phyloP scores from a whole-genome alignment of 495 filamentous ascomycete species.

The Xylaria grammica region DNA sequence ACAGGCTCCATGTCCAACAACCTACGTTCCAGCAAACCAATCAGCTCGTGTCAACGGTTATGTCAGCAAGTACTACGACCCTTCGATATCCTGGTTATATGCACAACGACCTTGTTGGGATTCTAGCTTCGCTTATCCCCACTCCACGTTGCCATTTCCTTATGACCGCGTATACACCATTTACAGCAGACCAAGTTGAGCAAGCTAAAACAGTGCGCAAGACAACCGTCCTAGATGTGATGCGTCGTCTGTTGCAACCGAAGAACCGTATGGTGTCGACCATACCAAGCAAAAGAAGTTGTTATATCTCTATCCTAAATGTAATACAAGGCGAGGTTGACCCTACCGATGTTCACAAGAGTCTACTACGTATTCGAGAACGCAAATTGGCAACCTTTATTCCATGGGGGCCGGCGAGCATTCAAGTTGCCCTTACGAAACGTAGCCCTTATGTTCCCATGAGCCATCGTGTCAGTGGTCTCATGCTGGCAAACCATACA shows the following conservation, averaged over 20 bases:
- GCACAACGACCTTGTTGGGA: conserved; percentile 98
- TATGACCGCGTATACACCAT: conserved; percentile 97
- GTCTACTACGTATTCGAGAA: conserved; percentile 92
- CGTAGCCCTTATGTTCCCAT: conserved; percentile 91
- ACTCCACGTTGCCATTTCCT: conserved; percentile 97
- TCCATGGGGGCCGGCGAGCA: conserved; percentile 97
- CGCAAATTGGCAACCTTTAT: conserved; percentile 94
- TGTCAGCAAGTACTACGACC: conserved; percentile 97
- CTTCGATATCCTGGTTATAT: conserved; percentile 98
- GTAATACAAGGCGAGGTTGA: conserved; percentile 99
- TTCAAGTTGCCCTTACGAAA: conserved; percentile 95
- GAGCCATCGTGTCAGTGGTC: conserved; percentile 90
- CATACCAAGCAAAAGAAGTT: conserved; percentile 92
- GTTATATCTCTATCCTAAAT: conserved; percentile 98
- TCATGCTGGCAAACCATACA: conserved; percentile 98
- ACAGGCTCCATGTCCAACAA: conserved; percentile 89
- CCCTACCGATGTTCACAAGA: conserved; percentile 97
- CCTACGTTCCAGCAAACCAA: conserved; percentile 98
- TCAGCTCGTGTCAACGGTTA: conserved; percentile 95
- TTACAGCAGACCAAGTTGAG: conserved; percentile 93
- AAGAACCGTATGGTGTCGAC: conserved; percentile 99
- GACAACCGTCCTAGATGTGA: conserved; percentile 96
- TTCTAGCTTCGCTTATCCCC: conserved; percentile 93
- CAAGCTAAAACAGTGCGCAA: conserved; percentile 96
- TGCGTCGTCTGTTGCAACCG: conserved; percentile 92